phyloP scores from a whole-genome alignment of 345 rosid species.

The Euclidium syriacum region DNA sequence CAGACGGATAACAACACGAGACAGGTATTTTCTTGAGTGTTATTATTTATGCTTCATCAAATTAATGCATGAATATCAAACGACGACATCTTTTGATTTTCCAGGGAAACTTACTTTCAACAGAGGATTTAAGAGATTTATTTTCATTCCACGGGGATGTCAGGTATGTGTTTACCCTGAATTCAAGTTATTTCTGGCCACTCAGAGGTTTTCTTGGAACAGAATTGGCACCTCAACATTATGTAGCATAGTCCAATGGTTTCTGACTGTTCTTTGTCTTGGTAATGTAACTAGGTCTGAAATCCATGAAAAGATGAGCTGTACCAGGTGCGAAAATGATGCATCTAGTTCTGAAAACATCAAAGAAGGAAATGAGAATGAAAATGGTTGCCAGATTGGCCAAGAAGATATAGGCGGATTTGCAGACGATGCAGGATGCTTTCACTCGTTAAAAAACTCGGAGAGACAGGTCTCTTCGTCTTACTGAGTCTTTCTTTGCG shows the following conservation, averaged over 20 bases:
- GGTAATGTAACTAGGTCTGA: constrained; percentile 57
- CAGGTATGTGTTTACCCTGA: constrained; percentile 40
- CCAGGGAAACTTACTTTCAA: constrained; percentile 82
- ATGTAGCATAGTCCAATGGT: not conserved
- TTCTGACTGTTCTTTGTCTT: not conserved
- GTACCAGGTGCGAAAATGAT: constrained; percentile 51
- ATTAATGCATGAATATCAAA: constrained; percentile 8
- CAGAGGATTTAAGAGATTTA: constrained; percentile 81
- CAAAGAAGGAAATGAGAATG: constrained; percentile 31
- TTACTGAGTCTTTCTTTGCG: constrained; percentile 14
- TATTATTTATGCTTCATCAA: not conserved
- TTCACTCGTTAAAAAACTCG: constrained; percentile 59
- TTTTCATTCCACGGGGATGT: constrained; percentile 70
- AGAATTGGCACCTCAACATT: not conserved
- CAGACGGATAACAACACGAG: constrained; percentile 38
- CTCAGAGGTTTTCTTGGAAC: not conserved
- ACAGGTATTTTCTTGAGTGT: constrained; percentile 43
- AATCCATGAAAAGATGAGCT: constrained; percentile 83
- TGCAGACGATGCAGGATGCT: constrained; percentile 71
- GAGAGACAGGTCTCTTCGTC: constrained; percentile 68
- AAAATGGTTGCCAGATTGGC: constrained; percentile 23
- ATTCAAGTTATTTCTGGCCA: not conserved
- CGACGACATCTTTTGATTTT: constrained; percentile 18
- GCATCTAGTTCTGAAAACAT: constrained; percentile 27
- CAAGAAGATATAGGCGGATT: constrained; percentile 80